Evolutionary conservation across 768 basidiomycete genomes (phyloP).

Genomic region (Neoboletus brunneissimus): DNA sequence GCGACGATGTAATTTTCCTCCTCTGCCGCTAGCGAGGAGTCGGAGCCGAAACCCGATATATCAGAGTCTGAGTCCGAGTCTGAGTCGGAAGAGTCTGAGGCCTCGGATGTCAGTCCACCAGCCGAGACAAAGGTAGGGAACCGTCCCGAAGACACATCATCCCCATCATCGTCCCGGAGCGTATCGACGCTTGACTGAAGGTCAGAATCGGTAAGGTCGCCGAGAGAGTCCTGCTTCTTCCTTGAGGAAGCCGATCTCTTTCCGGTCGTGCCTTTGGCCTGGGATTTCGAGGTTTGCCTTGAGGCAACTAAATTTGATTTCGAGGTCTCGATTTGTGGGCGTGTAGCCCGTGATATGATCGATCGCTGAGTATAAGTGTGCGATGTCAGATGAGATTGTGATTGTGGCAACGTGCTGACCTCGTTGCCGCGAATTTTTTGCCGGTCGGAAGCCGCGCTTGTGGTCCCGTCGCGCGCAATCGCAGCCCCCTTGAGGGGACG

Average conservation of each 20-base stretch:
- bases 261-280: conserved; percentile 37
- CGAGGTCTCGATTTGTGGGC: conserved; percentile 19
- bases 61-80: conserved; percentile 36
- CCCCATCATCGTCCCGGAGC: conserved; percentile 27
- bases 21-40: conserved; percentile 57
- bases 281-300: conserved; percentile 37
- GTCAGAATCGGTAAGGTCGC: conserved; percentile 25
- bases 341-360: conserved; percentile 25
- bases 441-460: conserved; percentile 16
- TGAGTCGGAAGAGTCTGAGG: conserved; percentile 46
- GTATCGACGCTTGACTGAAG: conserved; percentile 38
- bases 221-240: conserved; percentile 13
- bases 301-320: conserved; percentile 34
- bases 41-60: conserved; percentile 44
- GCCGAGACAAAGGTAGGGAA: conserved; percentile 73
- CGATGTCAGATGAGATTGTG: conserved; percentile 36
- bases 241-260: conserved; percentile 21
- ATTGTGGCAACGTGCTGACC: conserved; percentile 34
- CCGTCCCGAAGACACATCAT: conserved; percentile 34
- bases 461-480: conserved; percentile 31
- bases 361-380: conserved; percentile 19
- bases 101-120: conserved; percentile 50
- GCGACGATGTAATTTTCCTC: conserved; percentile 59
- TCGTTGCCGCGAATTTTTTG: conserved; percentile 32
- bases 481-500: conserved; percentile 52